phyloP scores from a whole-genome alignment of 106 monocot genomes.

The Iris macrosiphon region DNA sequence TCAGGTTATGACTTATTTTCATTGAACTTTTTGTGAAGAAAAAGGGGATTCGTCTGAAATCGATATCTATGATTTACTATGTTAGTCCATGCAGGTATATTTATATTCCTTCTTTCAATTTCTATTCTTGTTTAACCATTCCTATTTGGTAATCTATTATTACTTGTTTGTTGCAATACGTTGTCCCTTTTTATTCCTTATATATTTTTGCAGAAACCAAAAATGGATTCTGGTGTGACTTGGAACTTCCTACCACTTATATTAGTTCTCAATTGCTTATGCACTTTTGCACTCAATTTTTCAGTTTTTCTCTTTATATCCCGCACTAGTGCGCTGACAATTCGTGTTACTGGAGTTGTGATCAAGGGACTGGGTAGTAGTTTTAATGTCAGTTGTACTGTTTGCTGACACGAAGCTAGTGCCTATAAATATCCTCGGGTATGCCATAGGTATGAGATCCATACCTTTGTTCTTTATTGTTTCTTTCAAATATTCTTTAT shows the following conservation, averaged over 20 bases:
- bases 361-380: conserved; percentile 90
- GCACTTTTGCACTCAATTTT: conserved; percentile 83
- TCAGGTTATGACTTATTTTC: conserved; percentile 77
- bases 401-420: conserved; percentile 77
- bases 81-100: conserved; percentile 89
- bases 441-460: conserved; percentile 66
- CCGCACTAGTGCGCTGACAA: conserved; percentile 79
- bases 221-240: conserved; percentile 61
- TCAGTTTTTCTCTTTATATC: conserved; percentile 87
- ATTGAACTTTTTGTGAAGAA: conserved; percentile 87
- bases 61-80: conserved; percentile 87
- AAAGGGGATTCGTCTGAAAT: conserved; percentile 69
- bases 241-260: conserved; percentile 71
- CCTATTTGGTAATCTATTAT: no score
- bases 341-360: conserved; percentile 86
- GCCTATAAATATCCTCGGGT: conserved; percentile 66
- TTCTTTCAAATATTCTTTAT: no score
- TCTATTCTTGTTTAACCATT: no score
- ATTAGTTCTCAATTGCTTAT: conserved; percentile 67
- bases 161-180: conserved; percentile 41
- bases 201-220: conserved; percentile 80
- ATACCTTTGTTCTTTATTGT: no score
- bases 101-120: no score
- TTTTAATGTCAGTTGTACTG: conserved; percentile 56
- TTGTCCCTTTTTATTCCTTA: conserved; percentile 80